Evolutionary conservation across 306 rosid genomes (phyloP).

Genomic region (Abrus precatorius): DNA sequence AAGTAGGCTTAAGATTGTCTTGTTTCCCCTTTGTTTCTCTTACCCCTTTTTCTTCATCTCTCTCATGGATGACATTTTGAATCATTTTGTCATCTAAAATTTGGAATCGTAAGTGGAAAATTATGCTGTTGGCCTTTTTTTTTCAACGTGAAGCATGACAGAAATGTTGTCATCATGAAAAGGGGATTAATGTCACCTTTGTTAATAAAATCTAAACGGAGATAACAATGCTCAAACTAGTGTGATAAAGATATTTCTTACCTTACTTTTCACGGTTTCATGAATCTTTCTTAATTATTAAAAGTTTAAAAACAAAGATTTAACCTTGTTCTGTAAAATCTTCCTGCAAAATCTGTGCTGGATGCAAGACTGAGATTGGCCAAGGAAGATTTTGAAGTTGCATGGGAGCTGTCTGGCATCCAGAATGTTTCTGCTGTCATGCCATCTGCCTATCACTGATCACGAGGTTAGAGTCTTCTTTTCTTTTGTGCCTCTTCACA

Average conservation of each 20-base stretch:
- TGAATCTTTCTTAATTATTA: constrained; percentile 14
- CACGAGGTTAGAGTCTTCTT: constrained; percentile 66
- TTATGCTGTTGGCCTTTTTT: not conserved
- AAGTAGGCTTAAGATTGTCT: not conserved
- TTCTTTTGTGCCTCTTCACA: constrained; percentile 15
- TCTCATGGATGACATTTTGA: not conserved
- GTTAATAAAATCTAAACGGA: constrained; percentile 5
- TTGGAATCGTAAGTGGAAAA: not conserved
- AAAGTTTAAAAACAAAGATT: not conserved
- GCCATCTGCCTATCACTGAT: constrained; percentile 89
- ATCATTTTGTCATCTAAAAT: constrained; percentile 8
- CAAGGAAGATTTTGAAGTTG: constrained; percentile 89
- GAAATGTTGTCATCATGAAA: not conserved
- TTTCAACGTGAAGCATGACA: not conserved
- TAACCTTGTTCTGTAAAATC: constrained; percentile 40
- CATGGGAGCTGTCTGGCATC: constrained; percentile 93
- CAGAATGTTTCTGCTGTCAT: constrained; percentile 86
- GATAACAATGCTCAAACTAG: constrained; percentile 2
- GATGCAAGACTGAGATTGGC: constrained; percentile 87
- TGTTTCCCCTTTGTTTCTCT: not conserved
- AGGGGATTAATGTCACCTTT: not conserved
- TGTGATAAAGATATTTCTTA: not conserved
- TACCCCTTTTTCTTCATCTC: not conserved
- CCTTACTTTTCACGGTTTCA: not conserved
- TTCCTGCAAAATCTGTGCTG: constrained; percentile 84